These are phyloP conservation scores for Trametes pubescens DNA, from an alignment of 1,284 basidiomycete species.

Conservation along the genomic window DNA sequence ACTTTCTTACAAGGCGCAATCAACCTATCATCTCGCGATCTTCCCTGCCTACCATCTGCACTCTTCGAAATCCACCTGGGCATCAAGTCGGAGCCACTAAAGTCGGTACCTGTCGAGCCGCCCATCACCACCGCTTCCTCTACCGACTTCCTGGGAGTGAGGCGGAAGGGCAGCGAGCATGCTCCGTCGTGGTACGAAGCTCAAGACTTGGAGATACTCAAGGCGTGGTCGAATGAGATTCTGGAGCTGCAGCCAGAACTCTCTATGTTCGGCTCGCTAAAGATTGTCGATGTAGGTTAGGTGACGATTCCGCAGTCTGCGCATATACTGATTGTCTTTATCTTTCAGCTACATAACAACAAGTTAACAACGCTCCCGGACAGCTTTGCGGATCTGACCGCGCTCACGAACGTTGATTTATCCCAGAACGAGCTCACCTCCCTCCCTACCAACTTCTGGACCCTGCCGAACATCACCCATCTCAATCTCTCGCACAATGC, in stretches of 20 bases:
- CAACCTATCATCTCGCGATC: slow-evolving; percentile 74
- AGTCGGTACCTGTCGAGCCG: slow-evolving; percentile 69
- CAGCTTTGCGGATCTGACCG: slow-evolving; percentile 69
- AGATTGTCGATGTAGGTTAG: slow-evolving; percentile 71
- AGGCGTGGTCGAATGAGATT: slow-evolving; percentile 82
- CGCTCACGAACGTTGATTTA: slow-evolving; percentile 69
- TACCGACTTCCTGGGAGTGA: slow-evolving; percentile 22
- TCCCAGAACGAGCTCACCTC: slow-evolving; percentile 72
- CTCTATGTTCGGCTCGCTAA: slow-evolving; percentile 81
- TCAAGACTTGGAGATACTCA: slow-evolving; percentile 75
- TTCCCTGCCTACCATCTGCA: slow-evolving; percentile 75
- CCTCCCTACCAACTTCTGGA: slow-evolving; percentile 69
- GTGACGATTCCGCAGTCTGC: not conserved
- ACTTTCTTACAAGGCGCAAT: slow-evolving; percentile 59
- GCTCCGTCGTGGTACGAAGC: slow-evolving; percentile 79
- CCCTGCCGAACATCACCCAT: slow-evolving; percentile 68
- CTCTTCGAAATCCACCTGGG: slow-evolving; percentile 83
- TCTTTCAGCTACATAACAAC: slow-evolving; percentile 74
- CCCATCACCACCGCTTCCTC: slow-evolving; percentile 52
- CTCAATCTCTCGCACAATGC: slow-evolving; percentile 78
- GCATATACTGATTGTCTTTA: not conserved
- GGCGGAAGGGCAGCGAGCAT: slow-evolving; percentile 42
- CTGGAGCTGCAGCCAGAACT: slow-evolving; percentile 80
- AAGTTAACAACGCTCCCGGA: slow-evolving; percentile 65
- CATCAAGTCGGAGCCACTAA: slow-evolving; percentile 69